These are phyloP conservation scores for Epichloe festucae DNA, from an alignment of 2,329 filamentous ascomycete species.

Conservation along the genomic window DNA sequence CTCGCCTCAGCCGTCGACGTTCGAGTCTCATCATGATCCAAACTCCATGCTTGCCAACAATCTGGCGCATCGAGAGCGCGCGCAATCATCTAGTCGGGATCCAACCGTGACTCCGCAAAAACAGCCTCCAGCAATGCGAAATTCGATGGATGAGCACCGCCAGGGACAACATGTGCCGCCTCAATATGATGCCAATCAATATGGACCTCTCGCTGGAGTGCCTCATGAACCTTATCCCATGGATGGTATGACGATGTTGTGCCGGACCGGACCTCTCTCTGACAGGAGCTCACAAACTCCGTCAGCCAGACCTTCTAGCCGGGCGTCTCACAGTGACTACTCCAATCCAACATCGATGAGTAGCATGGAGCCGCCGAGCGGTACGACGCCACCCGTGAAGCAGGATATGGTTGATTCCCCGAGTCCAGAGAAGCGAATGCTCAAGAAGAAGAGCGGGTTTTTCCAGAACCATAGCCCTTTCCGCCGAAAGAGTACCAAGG, in stretches of 20 bases:
- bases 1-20: slow-evolving; percentile 86
- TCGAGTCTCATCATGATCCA: slow-evolving; percentile 83
- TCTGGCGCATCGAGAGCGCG: slow-evolving; percentile 44
- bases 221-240: slow-evolving; percentile 89
- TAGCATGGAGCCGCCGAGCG: slow-evolving; percentile 67
- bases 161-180: slow-evolving; percentile 11
- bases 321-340: slow-evolving; percentile 82
- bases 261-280: slow-evolving; percentile 55
- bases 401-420: slow-evolving; percentile 34
- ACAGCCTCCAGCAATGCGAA: slow-evolving; percentile 7
- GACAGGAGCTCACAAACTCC: slow-evolving; percentile 39
- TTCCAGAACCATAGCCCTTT: slow-evolving; percentile 92
- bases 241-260: slow-evolving; percentile 97
- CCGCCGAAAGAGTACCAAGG: slow-evolving; percentile 79
- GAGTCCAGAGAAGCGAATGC: slow-evolving; percentile 51
- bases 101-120: slow-evolving; percentile 38
- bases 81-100: slow-evolving; percentile 35
- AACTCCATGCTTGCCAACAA: slow-evolving; percentile 60
- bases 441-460: slow-evolving; percentile 68
- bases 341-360: slow-evolving; percentile 83
- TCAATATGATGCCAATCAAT: slow-evolving; percentile 37
- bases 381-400: slow-evolving; percentile 63
- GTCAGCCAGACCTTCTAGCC: slow-evolving; percentile 63
- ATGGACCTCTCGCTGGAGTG: slow-evolving; percentile 50
- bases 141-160: slow-evolving; percentile 10